phyloP scores from a whole-genome alignment of 1,139 yeast genomes.

The Lodderomyces parapsilosis region DNA sequence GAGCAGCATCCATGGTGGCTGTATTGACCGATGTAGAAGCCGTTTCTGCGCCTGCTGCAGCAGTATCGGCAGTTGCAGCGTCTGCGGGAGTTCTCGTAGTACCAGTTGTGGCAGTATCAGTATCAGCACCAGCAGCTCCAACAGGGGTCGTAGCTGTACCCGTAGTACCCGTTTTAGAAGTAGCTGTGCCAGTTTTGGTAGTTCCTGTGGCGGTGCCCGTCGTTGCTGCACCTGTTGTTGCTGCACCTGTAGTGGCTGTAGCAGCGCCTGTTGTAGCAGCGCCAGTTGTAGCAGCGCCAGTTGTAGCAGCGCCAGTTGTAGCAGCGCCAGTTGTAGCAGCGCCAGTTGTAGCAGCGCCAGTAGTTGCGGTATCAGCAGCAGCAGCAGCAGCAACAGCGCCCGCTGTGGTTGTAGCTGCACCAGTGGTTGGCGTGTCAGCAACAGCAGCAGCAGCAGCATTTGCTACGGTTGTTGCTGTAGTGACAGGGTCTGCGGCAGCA shows the following conservation, averaged over 20 bases:
- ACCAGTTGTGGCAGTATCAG: constrained; percentile 11
- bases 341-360: constrained; percentile 5
- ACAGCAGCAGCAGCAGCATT: constrained; percentile 13
- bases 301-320: constrained; percentile 7
- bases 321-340: constrained; percentile 5
- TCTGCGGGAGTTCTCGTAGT: constrained; percentile 9
- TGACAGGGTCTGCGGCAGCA: constrained; percentile 12
- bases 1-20: constrained; percentile 6
- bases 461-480: constrained; percentile 13
- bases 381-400: constrained; percentile 6
- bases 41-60: neutral
- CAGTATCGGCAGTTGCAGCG: constrained; percentile 5
- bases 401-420: constrained; percentile 7
- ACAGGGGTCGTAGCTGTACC: neutral
- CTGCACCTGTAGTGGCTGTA: constrained; percentile 4
- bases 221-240: constrained; percentile 9
- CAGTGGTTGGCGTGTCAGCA: constrained; percentile 12
- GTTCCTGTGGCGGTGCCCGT: neutral
- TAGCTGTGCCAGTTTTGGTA: neutral
- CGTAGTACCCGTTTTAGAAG: no score
- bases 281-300: constrained; percentile 9
- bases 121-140: no score
- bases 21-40: constrained; percentile 10
- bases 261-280: constrained; percentile 8
- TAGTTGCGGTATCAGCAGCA: constrained; percentile 5